Conservation (phyloP, 1,284 basidiomycete species). For the Melampsora americana region DNA sequence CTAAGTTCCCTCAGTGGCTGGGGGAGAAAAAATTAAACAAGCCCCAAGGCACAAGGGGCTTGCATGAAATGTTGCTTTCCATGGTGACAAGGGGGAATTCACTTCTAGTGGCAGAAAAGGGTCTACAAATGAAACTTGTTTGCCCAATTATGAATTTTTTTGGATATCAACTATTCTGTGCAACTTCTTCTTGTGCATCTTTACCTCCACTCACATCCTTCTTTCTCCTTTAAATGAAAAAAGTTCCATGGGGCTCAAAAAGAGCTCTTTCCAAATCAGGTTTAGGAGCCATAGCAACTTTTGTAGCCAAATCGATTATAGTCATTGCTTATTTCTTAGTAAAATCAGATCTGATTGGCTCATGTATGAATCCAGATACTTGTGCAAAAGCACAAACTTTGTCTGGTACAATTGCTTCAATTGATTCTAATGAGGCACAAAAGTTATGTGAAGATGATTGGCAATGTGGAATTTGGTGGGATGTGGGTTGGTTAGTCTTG, state of each 20-base stretch:
- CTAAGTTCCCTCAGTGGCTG: too few relatives aligned
- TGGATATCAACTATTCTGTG: too few relatives aligned
- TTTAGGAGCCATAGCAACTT: slow-evolving; percentile 19
- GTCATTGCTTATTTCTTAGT: slow-evolving; percentile 36
- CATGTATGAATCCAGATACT: slow-evolving; percentile 19
- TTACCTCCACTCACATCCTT: too few relatives aligned
- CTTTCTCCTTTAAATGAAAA: too few relatives aligned
- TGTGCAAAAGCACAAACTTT: slow-evolving; percentile 35
- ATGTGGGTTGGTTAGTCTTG: slow-evolving; percentile 40
- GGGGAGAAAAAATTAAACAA: too few relatives aligned
- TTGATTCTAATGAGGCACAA: slow-evolving; percentile 20
- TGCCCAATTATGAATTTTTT: too few relatives aligned
- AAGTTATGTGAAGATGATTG: slow-evolving; percentile 38
- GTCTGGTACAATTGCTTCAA: slow-evolving; percentile 16
- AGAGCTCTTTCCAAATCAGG: slow-evolving; percentile 24
- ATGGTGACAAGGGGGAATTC: too few relatives aligned
- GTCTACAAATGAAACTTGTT: too few relatives aligned
- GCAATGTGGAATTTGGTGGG: slow-evolving; percentile 42
- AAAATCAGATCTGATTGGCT: slow-evolving; percentile 18
- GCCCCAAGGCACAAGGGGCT: too few relatives aligned
- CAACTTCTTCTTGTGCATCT: too few relatives aligned
- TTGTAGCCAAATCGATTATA: slow-evolving; percentile 29
- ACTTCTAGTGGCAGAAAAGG: too few relatives aligned
- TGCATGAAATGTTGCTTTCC: too few relatives aligned
- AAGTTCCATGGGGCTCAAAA: not conserved